Evolutionary conservation across 2,329 filamentous ascomycete genomes (phyloP).

Genomic region (Verticillium isaacii): DNA sequence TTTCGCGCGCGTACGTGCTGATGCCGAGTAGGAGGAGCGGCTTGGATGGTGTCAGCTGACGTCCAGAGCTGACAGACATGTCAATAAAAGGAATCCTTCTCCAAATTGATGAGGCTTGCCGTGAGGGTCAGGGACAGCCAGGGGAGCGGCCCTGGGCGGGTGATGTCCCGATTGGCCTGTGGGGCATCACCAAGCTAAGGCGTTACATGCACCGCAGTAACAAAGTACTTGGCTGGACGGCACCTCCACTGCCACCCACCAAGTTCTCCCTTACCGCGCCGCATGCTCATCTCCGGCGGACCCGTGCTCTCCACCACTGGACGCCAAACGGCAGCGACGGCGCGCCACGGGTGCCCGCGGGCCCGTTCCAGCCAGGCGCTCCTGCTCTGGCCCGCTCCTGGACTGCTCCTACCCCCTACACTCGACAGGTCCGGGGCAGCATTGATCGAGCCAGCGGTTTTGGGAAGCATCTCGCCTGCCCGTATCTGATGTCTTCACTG

Average conservation of each 20-base stretch:
- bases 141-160: not conserved
- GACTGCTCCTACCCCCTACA: not conserved
- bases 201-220: not conserved
- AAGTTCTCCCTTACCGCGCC: not conserved
- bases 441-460: not conserved
- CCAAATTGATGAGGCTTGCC: not conserved
- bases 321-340: not conserved
- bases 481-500: not conserved
- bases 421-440: not conserved
- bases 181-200: not conserved
- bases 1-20: too few species aligned
- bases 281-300: not conserved
- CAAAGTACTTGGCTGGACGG: not conserved
- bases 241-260: not conserved
- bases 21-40: too few species aligned
- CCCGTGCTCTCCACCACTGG: not conserved
- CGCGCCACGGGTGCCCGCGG: not conserved
- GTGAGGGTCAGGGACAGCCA: not conserved
- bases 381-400: not conserved
- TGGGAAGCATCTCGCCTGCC: not conserved
- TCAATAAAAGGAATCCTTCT: not conserved
- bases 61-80: not conserved
- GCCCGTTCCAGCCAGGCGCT: not conserved
- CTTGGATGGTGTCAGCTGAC: too few species aligned
- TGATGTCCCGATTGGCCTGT: not conserved